These are phyloP conservation scores for Noccaea caerulescens DNA, from an alignment of 345 rosid species.

Conservation along the genomic window DNA sequence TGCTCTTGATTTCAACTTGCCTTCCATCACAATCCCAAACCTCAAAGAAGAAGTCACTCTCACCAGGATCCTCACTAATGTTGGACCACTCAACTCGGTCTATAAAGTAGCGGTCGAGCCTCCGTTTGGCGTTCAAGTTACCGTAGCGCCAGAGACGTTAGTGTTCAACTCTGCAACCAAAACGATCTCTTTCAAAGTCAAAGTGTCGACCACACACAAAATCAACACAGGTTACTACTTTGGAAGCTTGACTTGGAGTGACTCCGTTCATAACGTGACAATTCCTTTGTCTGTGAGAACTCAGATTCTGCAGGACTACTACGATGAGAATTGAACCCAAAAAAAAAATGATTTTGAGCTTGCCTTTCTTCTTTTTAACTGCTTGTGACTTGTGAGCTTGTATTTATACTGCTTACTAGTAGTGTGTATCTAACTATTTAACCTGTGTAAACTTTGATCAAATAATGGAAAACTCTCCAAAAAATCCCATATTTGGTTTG, in stretches of 20 bases:
- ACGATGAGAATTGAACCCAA: constrained; percentile 11
- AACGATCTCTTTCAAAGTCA: constrained; percentile 34
- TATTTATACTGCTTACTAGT: too few relatives aligned
- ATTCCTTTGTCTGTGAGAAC: constrained; percentile 36
- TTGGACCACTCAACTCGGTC: constrained; percentile 44
- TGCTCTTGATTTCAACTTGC: constrained; percentile 47
- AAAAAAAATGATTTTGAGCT: too few relatives aligned
- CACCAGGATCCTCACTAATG: constrained; percentile 53
- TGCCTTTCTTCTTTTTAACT: too few relatives aligned
- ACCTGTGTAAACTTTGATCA: too few relatives aligned
- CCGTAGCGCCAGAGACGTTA: constrained; percentile 33
- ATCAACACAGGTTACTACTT: constrained; percentile 50
- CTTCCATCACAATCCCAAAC: constrained; percentile 32
- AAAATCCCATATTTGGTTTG: too few relatives aligned
- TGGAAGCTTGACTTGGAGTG: constrained; percentile 54
- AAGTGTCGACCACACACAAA: constrained; percentile 36
- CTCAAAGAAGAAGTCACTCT: constrained; percentile 25
- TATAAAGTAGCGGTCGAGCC: constrained; percentile 41
- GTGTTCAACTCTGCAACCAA: constrained; percentile 34
- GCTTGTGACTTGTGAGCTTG: too few relatives aligned
- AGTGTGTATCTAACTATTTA: too few relatives aligned
- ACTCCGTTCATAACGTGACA: constrained; percentile 29
- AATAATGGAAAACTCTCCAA: too few relatives aligned
- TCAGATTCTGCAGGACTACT: constrained; percentile 8
- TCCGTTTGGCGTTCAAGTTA: constrained; percentile 41